Evolutionary conservation across 108 stramenopile species (phyloP).

Genomic region (Asterionellopsis glacialis): DNA sequence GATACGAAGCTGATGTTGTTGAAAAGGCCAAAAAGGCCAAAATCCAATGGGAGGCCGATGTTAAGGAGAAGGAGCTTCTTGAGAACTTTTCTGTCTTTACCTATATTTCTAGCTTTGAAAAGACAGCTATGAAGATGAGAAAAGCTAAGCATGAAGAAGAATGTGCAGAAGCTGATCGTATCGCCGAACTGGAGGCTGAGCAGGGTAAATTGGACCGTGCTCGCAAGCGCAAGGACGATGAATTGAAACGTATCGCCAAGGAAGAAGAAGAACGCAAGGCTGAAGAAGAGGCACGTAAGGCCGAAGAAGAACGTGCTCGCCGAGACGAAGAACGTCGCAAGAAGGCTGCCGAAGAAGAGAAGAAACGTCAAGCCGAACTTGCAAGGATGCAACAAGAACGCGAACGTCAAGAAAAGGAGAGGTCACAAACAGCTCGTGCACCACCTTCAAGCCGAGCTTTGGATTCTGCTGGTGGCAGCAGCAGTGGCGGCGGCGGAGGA

Average conservation of each 20-base stretch:
- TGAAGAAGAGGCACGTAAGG: constrained; percentile 53
- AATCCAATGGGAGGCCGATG: constrained; percentile 71
- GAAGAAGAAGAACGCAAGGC: constrained; percentile 41
- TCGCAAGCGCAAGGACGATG: constrained; percentile 63
- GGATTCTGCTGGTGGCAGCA: constrained; percentile 19
- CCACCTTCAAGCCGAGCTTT: constrained; percentile 26
- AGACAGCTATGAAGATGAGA: constrained; percentile 64
- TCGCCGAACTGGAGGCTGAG: constrained; percentile 70
- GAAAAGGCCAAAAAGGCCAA: constrained; percentile 66
- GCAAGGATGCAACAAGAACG: constrained; percentile 67
- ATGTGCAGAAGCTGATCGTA: constrained; percentile 63
- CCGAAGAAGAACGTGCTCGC: constrained; percentile 45
- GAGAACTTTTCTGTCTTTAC: constrained; percentile 51
- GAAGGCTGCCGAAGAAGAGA: constrained; percentile 52
- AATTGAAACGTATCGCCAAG: constrained; percentile 29
- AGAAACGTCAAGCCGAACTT: constrained; percentile 48
- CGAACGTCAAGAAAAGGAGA: constrained; percentile 43
- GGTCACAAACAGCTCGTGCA: constrained; percentile 11
- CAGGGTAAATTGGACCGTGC: constrained; percentile 67
- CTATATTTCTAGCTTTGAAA: constrained; percentile 59
- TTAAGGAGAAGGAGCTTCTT: constrained; percentile 55
- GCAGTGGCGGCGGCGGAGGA: constrained; percentile 16
- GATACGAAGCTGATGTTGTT: constrained; percentile 66
- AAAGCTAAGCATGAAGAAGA: constrained; percentile 37
- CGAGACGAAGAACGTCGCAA: constrained; percentile 51